Conservation (phyloP, 768 basidiomycete species). For the Pleurotus pulmonarius region DNA sequence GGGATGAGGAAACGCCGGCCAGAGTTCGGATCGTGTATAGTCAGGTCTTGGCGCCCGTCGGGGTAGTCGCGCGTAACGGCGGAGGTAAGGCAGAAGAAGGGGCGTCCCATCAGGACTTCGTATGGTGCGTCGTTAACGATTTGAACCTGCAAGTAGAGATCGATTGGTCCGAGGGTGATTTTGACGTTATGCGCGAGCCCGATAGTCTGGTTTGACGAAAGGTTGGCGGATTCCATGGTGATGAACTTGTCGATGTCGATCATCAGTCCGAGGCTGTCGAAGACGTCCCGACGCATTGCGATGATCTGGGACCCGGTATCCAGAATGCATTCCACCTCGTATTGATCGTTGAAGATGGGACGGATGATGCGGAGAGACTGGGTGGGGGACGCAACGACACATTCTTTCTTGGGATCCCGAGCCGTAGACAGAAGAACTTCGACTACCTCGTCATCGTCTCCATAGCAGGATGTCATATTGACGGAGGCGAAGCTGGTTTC, state of each 20-base stretch:
- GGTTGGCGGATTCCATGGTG: constrained; percentile 22
- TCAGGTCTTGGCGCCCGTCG: constrained; percentile 13
- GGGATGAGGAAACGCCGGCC: constrained; percentile 7
- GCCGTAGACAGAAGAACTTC: background rate
- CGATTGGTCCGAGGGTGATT: constrained; percentile 17
- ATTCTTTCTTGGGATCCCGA: background rate
- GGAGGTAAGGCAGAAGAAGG: constrained; percentile 18
- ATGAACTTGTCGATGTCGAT: constrained; percentile 17
- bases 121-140: constrained; percentile 20
- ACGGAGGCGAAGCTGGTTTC: background rate
- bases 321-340: constrained; percentile 17
- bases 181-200: constrained; percentile 22
- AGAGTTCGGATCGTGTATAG: constrained; percentile 18
- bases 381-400: constrained; percentile 10
- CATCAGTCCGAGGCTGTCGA: constrained; percentile 10
- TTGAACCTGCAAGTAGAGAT: constrained; percentile 23
- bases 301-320: constrained; percentile 23
- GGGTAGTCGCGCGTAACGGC: constrained; percentile 10
- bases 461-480: background rate
- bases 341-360: constrained; percentile 14
- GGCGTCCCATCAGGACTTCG: constrained; percentile 21
- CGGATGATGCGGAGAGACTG: constrained; percentile 13
- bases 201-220: constrained; percentile 13
- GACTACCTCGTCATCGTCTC: background rate
- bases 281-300: constrained; percentile 18